Evolutionary conservation across 352 stramenopile species (phyloP).

Genomic region (Phytophthora sansomeana): DNA sequence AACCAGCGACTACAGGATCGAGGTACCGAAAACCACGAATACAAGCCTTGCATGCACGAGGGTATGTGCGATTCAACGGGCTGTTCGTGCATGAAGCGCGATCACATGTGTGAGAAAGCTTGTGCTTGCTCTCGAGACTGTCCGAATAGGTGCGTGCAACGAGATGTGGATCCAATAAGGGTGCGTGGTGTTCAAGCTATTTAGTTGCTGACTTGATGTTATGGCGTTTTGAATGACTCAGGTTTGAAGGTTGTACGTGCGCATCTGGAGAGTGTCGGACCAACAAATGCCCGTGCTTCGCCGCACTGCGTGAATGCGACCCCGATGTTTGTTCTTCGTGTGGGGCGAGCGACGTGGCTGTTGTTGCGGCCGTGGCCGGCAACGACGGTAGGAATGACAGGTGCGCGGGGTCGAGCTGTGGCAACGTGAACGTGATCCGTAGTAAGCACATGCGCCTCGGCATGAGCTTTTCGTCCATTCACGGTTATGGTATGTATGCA

Average conservation of each 20-base stretch:
- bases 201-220: slow-evolving; percentile 11
- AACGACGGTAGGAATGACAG: too few relatives aligned
- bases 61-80: slow-evolving; percentile 58
- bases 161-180: too few relatives aligned
- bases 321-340: slow-evolving; percentile 60
- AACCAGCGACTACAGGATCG: slow-evolving; percentile 72
- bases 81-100: slow-evolving; percentile 71
- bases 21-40: slow-evolving; percentile 65
- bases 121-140: slow-evolving; percentile 52
- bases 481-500: slow-evolving; percentile 65
- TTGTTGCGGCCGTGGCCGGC: slow-evolving; percentile 18
- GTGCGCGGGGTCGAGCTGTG: slow-evolving; percentile 5
- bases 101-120: slow-evolving; percentile 59
- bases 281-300: slow-evolving; percentile 58
- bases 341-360: slow-evolving; percentile 51
- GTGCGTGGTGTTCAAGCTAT: too few relatives aligned
- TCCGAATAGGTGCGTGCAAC: slow-evolving; percentile 47
- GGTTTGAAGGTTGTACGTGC: slow-evolving; percentile 66
- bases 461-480: slow-evolving; percentile 45
- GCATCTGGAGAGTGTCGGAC: slow-evolving; percentile 51
- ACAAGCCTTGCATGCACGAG: slow-evolving; percentile 78
- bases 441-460: slow-evolving; percentile 20
- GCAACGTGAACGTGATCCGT: slow-evolving; percentile 35
- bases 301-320: slow-evolving; percentile 64
- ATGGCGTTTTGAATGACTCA: slow-evolving; percentile 14